Evolutionary conservation across 176 grass and related monocot genomes (phyloP).

Genomic region (Hsuehochloa calcarea): DNA sequence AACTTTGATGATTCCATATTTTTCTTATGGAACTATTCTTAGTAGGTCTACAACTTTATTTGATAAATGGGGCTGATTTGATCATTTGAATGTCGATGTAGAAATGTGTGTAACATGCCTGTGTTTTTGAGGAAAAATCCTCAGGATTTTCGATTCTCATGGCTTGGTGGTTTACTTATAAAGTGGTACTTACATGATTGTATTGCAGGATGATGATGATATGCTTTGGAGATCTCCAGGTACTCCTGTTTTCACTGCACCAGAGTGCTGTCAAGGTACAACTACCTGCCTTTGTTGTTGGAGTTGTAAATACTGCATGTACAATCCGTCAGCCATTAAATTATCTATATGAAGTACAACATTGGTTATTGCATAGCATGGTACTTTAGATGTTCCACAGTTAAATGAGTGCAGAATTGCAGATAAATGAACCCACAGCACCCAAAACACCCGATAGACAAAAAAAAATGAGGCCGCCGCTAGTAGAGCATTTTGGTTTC

Average conservation of each 20-base stretch:
- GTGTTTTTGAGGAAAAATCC: background rate
- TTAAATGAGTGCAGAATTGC: conserved; percentile 9
- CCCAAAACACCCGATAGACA: background rate
- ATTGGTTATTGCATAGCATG: background rate
- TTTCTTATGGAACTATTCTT: conserved; percentile 6
- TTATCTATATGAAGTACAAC: background rate
- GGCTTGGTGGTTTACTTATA: background rate
- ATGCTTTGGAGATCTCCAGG: conserved; percentile 78
- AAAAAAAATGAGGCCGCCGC: background rate
- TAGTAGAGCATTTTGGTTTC: background rate
- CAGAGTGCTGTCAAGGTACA: conserved; percentile 90
- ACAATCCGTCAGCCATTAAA: background rate
- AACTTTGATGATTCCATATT: conserved; percentile 9
- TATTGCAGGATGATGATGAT: conserved; percentile 81
- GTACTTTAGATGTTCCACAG: background rate
- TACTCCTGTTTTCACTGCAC: conserved; percentile 88
- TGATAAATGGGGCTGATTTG: background rate
- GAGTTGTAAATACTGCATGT: background rate
- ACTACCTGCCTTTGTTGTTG: background rate
- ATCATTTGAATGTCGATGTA: conserved; percentile 2
- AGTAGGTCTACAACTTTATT: background rate
- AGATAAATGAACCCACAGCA: background rate
- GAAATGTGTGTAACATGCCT: background rate
- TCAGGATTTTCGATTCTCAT: background rate
- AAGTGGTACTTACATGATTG: conserved; percentile 21